Conservation (phyloP, 2,329 filamentous ascomycete species). For the Akanthomyces muscarius region DNA sequence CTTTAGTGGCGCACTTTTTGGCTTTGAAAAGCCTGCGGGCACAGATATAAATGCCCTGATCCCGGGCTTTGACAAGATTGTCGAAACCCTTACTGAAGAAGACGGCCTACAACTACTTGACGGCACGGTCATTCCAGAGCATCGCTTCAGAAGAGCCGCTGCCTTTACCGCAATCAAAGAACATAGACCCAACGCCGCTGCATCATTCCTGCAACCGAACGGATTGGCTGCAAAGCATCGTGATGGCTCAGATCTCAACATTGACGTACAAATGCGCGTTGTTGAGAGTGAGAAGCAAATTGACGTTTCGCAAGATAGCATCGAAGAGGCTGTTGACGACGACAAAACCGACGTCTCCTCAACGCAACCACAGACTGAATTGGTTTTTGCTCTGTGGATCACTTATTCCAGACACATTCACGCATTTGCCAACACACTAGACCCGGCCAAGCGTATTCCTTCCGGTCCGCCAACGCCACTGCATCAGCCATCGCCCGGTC, state of each 20-base stretch:
- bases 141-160: conserved; percentile 86
- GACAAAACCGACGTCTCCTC: conserved; percentile 28
- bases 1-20: conserved; percentile 89
- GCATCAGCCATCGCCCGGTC: conserved; percentile 74
- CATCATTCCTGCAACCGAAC: conserved; percentile 76
- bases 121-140: conserved; percentile 95
- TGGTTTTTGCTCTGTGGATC: conserved; percentile 94
- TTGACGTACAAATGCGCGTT: conserved; percentile 94
- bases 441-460: conserved; percentile 40
- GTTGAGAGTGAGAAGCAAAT: conserved; percentile 78
- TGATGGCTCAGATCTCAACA: conserved; percentile 86
- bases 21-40: conserved; percentile 78
- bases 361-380: conserved; percentile 56
- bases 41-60: conserved; percentile 75
- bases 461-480: conserved; percentile 67
- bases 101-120: conserved; percentile 80
- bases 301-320: conserved; percentile 57
- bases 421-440: conserved; percentile 58
- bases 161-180: conserved; percentile 80
- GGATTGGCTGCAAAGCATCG: conserved; percentile 83
- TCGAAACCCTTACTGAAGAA: conserved; percentile 78
- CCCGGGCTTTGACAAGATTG: conserved; percentile 79
- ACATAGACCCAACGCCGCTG: conserved; percentile 71
- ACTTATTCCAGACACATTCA: conserved; percentile 94
- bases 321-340: conserved; percentile 57